A percentile compares a stretch with the other conserved stretches of the same genome.
These are phyloP conservation scores for Smittium culicis DNA, from an alignment of 371 early-diverging fungal species.

Conservation along the genomic window DNA sequence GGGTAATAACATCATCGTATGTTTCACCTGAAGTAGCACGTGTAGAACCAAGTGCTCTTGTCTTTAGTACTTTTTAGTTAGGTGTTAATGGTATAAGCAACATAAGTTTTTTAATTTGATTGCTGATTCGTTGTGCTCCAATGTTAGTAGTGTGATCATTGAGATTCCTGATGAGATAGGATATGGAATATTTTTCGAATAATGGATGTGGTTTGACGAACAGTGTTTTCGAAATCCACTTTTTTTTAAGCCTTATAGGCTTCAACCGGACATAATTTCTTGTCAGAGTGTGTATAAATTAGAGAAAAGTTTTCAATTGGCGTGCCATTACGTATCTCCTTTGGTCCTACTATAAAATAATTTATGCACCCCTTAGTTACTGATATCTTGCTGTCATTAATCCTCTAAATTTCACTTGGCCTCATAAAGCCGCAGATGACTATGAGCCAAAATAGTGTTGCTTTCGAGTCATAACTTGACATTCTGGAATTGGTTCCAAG, in stretches of 20 bases:
- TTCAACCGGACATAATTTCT: slow-evolving; percentile 14
- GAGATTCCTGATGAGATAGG: neutral
- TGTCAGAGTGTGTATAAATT: slow-evolving; percentile 2
- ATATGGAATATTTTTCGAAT: neutral
- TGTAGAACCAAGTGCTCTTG: neutral
- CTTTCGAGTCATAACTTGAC: neutral
- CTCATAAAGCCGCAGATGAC: slow-evolving; percentile 20
- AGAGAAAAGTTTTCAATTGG: slow-evolving; percentile 6
- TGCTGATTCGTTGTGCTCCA: neutral
- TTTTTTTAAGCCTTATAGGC: slow-evolving; percentile 11
- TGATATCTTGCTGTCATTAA: slow-evolving; percentile 11
- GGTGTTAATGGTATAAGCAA: neutral
- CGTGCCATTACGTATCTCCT: slow-evolving; percentile 10
- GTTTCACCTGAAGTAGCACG: neutral
- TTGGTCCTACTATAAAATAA: slow-evolving; percentile 14
- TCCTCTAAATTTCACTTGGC: slow-evolving; percentile 21
- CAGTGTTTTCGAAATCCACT: slow-evolving; percentile 12
- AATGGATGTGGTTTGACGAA: neutral
- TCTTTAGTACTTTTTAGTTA: neutral
- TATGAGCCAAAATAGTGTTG: slow-evolving; percentile 8
- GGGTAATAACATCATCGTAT: neutral
- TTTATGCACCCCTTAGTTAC: neutral
- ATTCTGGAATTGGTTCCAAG: slow-evolving; percentile 4
- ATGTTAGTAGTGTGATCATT: neutral
- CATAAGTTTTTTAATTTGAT: neutral